A percentile compares a stretch with the other conserved stretches of the same genome.
phyloP scores from a whole-genome alignment of 2,329 filamentous ascomycete species.

The Epichloe gansuensis region DNA sequence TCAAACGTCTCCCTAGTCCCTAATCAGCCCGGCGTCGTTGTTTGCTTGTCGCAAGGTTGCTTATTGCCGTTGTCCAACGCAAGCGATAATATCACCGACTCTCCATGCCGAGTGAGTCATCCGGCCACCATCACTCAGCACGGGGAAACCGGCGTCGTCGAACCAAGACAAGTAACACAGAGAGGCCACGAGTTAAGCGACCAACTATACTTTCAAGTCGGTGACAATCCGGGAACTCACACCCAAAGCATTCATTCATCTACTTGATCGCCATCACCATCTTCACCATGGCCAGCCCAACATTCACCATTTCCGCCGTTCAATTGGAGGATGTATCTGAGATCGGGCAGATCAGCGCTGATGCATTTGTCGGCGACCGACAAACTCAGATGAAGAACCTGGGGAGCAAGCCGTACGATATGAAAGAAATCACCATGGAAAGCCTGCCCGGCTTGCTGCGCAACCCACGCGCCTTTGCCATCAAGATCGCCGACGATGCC shows the following conservation, averaged over 20 bases:
- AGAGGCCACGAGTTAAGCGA: too few species aligned
- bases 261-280: too few species aligned
- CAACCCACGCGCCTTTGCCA: constrained; percentile 13
- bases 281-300: constrained; percentile 10
- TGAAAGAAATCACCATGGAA: constrained; percentile 14
- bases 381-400: constrained; percentile 25
- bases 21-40: not conserved
- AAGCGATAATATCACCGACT: not conserved
- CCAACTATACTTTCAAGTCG: too few species aligned
- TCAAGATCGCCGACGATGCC: constrained; percentile 21
- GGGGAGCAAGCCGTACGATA: constrained; percentile 16
- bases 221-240: too few species aligned
- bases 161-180: too few species aligned
- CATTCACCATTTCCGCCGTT: constrained; percentile 12
- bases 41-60: not conserved
- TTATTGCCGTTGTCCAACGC: too few species aligned
- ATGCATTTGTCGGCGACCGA: constrained; percentile 20
- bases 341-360: constrained; percentile 16
- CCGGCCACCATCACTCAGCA: not conserved
- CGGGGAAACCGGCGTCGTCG: too few species aligned
- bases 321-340: constrained; percentile 17
- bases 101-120: constrained; percentile 1
- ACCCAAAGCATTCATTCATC: too few species aligned
- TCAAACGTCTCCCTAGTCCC: not conserved
- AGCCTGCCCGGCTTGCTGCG: constrained; percentile 14